These are phyloP conservation scores for Raffaelea albimanens DNA, from an alignment of 2,329 filamentous ascomycete species.

Conservation along the genomic window DNA sequence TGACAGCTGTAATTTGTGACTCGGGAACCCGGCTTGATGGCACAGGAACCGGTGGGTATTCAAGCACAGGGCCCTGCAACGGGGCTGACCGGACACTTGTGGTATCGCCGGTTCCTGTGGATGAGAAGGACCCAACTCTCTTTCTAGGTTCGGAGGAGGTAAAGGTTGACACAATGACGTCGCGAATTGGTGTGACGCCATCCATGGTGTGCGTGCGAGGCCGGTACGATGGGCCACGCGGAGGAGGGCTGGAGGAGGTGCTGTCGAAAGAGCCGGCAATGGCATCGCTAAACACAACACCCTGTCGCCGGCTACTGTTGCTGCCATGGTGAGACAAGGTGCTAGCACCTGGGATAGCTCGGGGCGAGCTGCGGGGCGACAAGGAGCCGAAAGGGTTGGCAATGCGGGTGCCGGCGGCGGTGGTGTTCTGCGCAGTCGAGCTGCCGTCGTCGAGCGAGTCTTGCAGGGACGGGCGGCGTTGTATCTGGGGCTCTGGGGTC, in stretches of 20 bases:
- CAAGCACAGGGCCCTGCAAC: slow-evolving; percentile 28
- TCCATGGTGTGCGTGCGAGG: slow-evolving; percentile 52
- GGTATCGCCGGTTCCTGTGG: slow-evolving; percentile 46
- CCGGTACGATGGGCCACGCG: slow-evolving; percentile 26
- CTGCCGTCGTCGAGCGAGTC: slow-evolving; percentile 11
- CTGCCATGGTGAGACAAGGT: slow-evolving; percentile 19
- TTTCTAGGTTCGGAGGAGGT: slow-evolving; percentile 41
- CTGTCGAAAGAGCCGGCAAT: slow-evolving; percentile 42
- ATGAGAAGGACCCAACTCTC: slow-evolving; percentile 62
- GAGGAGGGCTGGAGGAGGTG: slow-evolving; percentile 30
- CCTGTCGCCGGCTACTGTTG: slow-evolving; percentile 35
- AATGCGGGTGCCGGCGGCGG: slow-evolving; percentile 10
- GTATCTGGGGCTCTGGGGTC: slow-evolving; percentile 49
- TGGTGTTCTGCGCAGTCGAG: neutral
- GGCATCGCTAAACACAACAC: slow-evolving; percentile 51
- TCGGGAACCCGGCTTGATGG: slow-evolving; percentile 24
- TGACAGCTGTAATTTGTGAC: slow-evolving; percentile 21
- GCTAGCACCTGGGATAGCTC: slow-evolving; percentile 34
- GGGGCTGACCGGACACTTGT: slow-evolving; percentile 16
- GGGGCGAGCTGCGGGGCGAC: slow-evolving; percentile 37
- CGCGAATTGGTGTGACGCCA: slow-evolving; percentile 34
- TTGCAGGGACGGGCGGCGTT: slow-evolving; percentile 14
- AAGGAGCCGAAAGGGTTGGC: slow-evolving; percentile 23
- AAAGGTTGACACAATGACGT: slow-evolving; percentile 28
- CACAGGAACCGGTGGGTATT: slow-evolving; percentile 17